Evolutionary conservation across 2,329 filamentous ascomycete genomes (phyloP), one percentile per base, ranked within the genome.

Genomic region (Fusarium tricinctum): DNA sequence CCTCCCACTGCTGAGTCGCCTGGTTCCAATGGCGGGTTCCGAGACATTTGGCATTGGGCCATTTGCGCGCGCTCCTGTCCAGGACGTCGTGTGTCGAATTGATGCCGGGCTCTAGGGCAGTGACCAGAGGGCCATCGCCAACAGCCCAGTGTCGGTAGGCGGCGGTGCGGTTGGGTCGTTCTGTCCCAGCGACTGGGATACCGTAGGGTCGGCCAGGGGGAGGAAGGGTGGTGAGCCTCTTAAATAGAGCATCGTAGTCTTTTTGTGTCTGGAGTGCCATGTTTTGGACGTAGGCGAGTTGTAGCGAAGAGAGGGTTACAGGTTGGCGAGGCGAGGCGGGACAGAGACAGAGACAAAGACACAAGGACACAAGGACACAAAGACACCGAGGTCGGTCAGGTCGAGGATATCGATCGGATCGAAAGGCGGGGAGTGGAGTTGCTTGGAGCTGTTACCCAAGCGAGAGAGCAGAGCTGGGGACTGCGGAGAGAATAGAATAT

Each of bases 91-190:
- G 91, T 26, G 89, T 85, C 15, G 93, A 97, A 65, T 84, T 85
- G 51, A 91, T 81, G 50, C 88, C 80, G 19, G 93, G 91, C 76
- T 96, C 91, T 68, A 92, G 82, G 8, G 91, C 91, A 74, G 87
- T 85, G 42, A 97, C 81, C 58, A 97, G 84, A 44, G 88, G 86
- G 61, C 87, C 88, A 80, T 97, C 90, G 59, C 86, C 85, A 75
- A 91, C 90, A 68, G 88, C 88, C 88, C 91, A 97, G 80, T 97
- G 91, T 65, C 96, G 89, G 81, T 98, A 98, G 68, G 97, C 81
- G 46, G 88, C 82, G 49, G 86, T 91, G 71, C 94, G 90, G 62
- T 90, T 92, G 48, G 92, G 89, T 63, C 85, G 83, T 79, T 92
- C 88, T 46, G 91, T 90, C 66, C 92, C 92, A 1, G 93, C 91